Conservation (phyloP, 1,284 basidiomycete species). For the Marasmius oreades region DNA sequence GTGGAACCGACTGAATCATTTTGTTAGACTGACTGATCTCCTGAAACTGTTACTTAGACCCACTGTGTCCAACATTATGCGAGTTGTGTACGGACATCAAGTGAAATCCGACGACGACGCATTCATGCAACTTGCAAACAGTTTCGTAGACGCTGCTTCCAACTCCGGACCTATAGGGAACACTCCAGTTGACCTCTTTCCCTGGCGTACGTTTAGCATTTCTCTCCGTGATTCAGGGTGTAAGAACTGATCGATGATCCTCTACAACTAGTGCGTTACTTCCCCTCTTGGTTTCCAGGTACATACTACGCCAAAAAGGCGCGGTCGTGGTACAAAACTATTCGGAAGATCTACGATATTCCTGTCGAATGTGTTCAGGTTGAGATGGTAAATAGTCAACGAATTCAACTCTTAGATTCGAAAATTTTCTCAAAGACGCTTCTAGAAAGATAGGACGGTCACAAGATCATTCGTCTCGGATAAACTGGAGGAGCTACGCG, state of each 20-base stretch:
- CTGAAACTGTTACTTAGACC: constrained; percentile 16
- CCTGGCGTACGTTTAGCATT: constrained; percentile 14
- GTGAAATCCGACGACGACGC: constrained; percentile 20
- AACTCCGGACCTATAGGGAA: constrained; percentile 18
- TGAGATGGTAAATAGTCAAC: constrained; percentile 16
- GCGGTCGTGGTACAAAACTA: constrained; percentile 3
- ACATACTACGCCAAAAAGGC: constrained; percentile 21
- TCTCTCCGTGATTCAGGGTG: constrained; percentile 11
- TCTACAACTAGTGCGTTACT: constrained; percentile 22
- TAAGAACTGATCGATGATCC: too few species aligned
- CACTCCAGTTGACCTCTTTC: constrained; percentile 21
- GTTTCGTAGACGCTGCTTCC: constrained; percentile 7
- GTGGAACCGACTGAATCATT: too few species aligned
- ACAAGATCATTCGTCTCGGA: constrained; percentile 1
- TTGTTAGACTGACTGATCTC: too few species aligned
- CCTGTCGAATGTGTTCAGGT: constrained; percentile 12
- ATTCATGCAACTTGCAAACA: constrained; percentile 16
- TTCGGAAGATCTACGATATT: constrained; percentile 4
- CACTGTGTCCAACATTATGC: constrained; percentile 20
- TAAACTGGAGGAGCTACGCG: not conserved
- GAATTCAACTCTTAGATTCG: too few species aligned
- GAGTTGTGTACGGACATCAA: constrained; percentile 22
- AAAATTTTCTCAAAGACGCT: too few species aligned
- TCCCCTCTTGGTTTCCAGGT: constrained; percentile 25
- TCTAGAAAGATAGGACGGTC: not conserved